Evolutionary conservation across 305 asterid species (phyloP).

Genomic region (Plantago rigida): DNA sequence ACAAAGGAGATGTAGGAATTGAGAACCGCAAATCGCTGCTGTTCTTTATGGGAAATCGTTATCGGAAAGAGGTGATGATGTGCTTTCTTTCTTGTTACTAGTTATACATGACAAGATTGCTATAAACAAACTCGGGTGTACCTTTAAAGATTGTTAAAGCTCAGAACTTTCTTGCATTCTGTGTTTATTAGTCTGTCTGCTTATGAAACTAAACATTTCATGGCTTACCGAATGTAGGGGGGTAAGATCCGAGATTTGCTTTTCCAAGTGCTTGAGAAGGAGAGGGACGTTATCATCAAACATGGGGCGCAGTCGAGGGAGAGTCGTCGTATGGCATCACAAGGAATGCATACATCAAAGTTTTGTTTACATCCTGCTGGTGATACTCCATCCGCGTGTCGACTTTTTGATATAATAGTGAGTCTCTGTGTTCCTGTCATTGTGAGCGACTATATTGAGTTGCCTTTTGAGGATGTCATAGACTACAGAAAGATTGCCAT

Average conservation of each 20-base stretch:
- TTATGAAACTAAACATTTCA: not conserved
- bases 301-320: constrained; percentile 94
- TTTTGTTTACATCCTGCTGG: constrained; percentile 99
- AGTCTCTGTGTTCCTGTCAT: constrained; percentile 89
- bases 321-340: constrained; percentile 84
- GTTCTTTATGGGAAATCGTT: constrained; percentile 91
- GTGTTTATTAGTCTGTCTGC: not conserved
- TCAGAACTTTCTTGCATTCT: not conserved
- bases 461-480: constrained; percentile 89
- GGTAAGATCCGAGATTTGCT: constrained; percentile 86
- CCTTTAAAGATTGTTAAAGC: not conserved
- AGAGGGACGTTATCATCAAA: constrained; percentile 62
- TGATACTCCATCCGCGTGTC: constrained; percentile 98
- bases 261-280: constrained; percentile 82
- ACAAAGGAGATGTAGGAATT: constrained; percentile 60
- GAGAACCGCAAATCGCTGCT: constrained; percentile 59
- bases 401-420: constrained; percentile 92
- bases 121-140: not conserved
- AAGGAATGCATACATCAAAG: constrained; percentile 83
- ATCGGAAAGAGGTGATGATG: constrained; percentile 72
- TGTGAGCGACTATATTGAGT: constrained; percentile 76
- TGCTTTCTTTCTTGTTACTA: not conserved
- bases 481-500: constrained; percentile 81
- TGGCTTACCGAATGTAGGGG: constrained; percentile 44
- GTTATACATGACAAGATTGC: constrained; percentile 10